A percentile compares a stretch with the other conserved stretches of the same genome.
Evolutionary conservation across 2,329 filamentous ascomycete species (phyloP).

Genomic region (Metarhizium guizhouense): DNA sequence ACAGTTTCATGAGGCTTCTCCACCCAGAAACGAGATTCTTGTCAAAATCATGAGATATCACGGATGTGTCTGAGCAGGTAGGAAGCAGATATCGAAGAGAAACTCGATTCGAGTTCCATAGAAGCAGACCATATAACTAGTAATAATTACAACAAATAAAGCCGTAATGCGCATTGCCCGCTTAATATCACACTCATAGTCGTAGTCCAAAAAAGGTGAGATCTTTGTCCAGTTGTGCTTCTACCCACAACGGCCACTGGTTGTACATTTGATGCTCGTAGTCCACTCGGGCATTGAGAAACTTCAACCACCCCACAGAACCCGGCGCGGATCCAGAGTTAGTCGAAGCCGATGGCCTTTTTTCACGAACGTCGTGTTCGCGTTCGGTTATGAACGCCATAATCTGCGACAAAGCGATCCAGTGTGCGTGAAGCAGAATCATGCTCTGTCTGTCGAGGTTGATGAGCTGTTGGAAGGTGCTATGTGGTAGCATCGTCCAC

Average conservation of each 20-base stretch:
- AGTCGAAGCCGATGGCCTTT: conserved; percentile 14
- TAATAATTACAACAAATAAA: neutral
- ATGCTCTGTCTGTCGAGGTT: conserved; percentile 36
- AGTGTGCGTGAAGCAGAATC: conserved; percentile 42
- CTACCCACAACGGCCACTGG: conserved; percentile 46
- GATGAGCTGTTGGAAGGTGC: conserved; percentile 40
- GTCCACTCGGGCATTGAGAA: conserved; percentile 39
- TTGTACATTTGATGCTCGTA: conserved; percentile 37
- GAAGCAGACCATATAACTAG: no score
- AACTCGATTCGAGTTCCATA: no score
- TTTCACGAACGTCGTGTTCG: conserved; percentile 26
- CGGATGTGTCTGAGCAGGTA: no score
- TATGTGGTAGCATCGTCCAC: conserved; percentile 50
- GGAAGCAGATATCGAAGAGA: no score
- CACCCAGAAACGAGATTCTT: no score
- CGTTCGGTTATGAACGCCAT: conserved; percentile 39
- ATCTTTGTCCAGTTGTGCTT: conserved; percentile 37
- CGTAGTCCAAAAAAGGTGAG: conserved; percentile 34
- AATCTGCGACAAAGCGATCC: conserved; percentile 45
- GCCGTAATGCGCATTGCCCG: neutral
- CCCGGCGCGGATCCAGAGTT: conserved; percentile 29
- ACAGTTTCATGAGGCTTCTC: no score
- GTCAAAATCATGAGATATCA: no score
- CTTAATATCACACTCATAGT: neutral
- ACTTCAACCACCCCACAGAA: conserved; percentile 39